phyloP scores from a whole-genome alignment of 106 monocot genomes.

The Iris macrosiphon region DNA sequence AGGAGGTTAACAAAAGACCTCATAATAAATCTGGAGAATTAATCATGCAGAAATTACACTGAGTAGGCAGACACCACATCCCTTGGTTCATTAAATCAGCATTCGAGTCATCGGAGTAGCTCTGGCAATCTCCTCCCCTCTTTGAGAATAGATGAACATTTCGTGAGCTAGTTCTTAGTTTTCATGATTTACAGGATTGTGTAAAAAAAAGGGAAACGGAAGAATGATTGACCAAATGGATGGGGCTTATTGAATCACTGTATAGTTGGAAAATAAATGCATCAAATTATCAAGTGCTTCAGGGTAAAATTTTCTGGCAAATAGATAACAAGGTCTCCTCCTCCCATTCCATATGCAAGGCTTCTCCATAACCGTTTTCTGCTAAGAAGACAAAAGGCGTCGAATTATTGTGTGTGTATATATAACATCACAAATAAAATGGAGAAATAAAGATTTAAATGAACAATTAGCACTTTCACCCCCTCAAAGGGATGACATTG shows the following conservation, averaged over 20 bases:
- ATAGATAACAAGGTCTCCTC: slow-evolving; percentile 65
- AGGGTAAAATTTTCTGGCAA: slow-evolving; percentile 76
- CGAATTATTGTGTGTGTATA: too few species aligned
- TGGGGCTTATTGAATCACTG: slow-evolving; percentile 11
- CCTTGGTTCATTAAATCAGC: background rate
- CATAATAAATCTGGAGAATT: background rate
- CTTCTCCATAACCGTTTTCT: slow-evolving; percentile 33
- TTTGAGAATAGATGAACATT: too few species aligned
- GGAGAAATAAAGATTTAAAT: too few species aligned
- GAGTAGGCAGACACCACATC: background rate
- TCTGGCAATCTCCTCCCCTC: background rate
- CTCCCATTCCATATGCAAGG: slow-evolving; percentile 68
- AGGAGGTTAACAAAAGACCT: background rate
- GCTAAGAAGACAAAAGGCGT: slow-evolving; percentile 6
- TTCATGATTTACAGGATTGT: slow-evolving; percentile 3
- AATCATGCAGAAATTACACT: background rate
- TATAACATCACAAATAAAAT: background rate
- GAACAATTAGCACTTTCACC: too few species aligned
- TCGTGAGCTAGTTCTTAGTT: too few species aligned
- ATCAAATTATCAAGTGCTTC: slow-evolving; percentile 55
- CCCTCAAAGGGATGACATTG: too few species aligned
- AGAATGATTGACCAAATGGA: background rate
- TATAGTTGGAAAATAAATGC: slow-evolving; percentile 37
- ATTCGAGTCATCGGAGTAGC: background rate
- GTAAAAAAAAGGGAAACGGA: background rate